phyloP scores from a whole-genome alignment of 257 asterid species.

The Solanum pennellii region DNA sequence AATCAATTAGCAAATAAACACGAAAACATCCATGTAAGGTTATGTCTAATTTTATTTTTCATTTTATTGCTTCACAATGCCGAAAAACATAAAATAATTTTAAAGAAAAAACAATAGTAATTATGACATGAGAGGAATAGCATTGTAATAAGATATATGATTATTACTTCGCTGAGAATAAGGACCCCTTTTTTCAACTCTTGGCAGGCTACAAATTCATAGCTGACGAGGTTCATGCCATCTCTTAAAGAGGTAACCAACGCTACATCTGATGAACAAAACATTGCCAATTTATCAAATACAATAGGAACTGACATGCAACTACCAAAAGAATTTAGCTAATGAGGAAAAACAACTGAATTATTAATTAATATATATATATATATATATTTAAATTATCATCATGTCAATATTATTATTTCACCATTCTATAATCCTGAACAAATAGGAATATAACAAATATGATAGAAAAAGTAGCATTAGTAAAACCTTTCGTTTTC shows the following conservation, averaged over 20 bases:
- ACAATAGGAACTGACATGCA: constrained; percentile 2
- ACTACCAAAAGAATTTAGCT: constrained; percentile 2
- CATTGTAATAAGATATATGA: not conserved
- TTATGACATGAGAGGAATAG: not conserved
- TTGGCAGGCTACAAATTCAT: constrained; percentile 98
- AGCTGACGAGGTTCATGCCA: constrained; percentile 99
- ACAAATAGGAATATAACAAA: not conserved
- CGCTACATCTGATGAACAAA: constrained; percentile 63
- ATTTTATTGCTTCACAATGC: not conserved
- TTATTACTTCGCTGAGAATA: constrained; percentile 79
- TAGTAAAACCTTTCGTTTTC: not conserved
- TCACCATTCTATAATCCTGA: not conserved
- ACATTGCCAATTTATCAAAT: constrained; percentile 6
- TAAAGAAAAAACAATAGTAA: not conserved
- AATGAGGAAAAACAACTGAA: not conserved
- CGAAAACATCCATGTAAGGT: not conserved
- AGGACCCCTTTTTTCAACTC: constrained; percentile 86
- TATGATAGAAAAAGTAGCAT: not conserved
- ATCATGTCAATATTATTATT: not conserved
- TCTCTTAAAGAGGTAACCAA: constrained; percentile 94
- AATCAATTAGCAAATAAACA: not conserved
- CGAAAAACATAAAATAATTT: not conserved
- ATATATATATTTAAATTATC: not conserved
- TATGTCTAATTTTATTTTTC: not conserved
- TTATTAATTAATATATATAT: not conserved